A percentile compares a stretch with the other conserved stretches of the same genome.
Conservation (phyloP, 1,284 basidiomycete species). For the Phellinidium pouzarii region DNA sequence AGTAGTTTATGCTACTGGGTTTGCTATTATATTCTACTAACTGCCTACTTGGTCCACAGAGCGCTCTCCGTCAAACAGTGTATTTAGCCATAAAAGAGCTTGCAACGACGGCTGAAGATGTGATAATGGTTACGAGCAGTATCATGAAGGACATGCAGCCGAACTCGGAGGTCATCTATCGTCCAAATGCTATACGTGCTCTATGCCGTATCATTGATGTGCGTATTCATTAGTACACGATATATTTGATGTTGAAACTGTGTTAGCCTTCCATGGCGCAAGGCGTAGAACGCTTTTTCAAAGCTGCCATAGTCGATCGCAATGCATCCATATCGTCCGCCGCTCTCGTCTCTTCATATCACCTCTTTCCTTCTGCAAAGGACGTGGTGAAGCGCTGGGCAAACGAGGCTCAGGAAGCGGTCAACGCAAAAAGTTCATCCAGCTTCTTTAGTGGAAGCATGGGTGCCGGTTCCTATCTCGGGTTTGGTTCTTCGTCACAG, state of each 20-base stretch:
- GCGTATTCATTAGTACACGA: constrained; percentile 31
- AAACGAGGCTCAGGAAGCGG: constrained; percentile 96
- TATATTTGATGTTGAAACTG: constrained; percentile 1
- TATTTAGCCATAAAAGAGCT: constrained; percentile 99
- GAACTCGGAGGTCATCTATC: constrained; percentile 97
- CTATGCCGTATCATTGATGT: constrained; percentile 97
- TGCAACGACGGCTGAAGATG: constrained; percentile 93
- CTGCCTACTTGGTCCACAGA: constrained; percentile 41
- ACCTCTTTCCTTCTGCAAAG: constrained; percentile 89
- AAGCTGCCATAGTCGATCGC: constrained; percentile 97
- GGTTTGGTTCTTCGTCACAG: constrained; percentile 55
- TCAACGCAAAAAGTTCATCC: constrained; percentile 80
- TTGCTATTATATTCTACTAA: not conserved
- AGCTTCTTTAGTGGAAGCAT: constrained; percentile 54
- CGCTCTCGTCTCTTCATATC: constrained; percentile 95
- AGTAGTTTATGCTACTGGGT: constrained; percentile 31
- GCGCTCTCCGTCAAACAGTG: constrained; percentile 94
- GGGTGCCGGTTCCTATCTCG: constrained; percentile 54
- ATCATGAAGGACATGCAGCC: constrained; percentile 99
- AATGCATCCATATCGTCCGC: constrained; percentile 95
- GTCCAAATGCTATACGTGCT: constrained; percentile 96
- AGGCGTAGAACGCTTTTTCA: constrained; percentile 98
- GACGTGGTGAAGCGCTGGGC: constrained; percentile 98
- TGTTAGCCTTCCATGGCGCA: constrained; percentile 91
- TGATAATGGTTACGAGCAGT: constrained; percentile 99